Evolutionary conservation across 140 eudicot species (phyloP).

Genomic region (Oenanthe javanica): DNA sequence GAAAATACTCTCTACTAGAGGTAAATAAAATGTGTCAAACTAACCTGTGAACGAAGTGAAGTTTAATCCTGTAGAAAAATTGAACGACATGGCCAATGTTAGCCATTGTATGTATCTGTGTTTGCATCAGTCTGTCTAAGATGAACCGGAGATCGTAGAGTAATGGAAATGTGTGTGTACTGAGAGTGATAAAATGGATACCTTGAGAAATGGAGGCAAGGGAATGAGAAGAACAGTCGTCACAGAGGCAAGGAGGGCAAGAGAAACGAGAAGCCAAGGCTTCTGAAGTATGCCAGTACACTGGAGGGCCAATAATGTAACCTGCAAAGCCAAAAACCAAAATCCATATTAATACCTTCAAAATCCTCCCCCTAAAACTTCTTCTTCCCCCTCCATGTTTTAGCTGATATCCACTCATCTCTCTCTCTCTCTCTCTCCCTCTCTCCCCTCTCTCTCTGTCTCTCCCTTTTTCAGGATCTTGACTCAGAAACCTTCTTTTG

Average conservation of each 20-base stretch:
- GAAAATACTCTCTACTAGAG: background rate
- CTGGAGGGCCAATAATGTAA: slow-evolving; percentile 7
- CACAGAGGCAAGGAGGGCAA: slow-evolving; percentile 9
- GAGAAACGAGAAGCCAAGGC: slow-evolving; percentile 11
- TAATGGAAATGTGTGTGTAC: no score
- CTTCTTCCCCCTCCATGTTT: slow-evolving; percentile 7
- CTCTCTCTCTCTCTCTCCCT: background rate
- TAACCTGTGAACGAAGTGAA: slow-evolving; percentile 49
- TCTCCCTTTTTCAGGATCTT: slow-evolving; percentile 7
- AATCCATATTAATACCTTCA: slow-evolving; percentile 7
- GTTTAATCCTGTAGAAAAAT: slow-evolving; percentile 40
- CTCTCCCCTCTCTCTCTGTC: background rate
- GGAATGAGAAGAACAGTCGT: background rate
- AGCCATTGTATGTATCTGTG: background rate
- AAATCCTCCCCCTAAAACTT: background rate
- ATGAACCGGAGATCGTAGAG: no score
- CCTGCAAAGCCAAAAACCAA: background rate
- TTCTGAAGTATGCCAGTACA: slow-evolving; percentile 8
- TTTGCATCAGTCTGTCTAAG: no score
- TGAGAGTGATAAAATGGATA: background rate
- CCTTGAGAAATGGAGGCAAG: slow-evolving; percentile 3
- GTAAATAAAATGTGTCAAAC: slow-evolving; percentile 2
- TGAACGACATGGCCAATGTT: slow-evolving; percentile 6
- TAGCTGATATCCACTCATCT: slow-evolving; percentile 5
- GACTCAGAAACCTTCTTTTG: background rate